These are phyloP conservation scores for Saccharomyces eubayanus DNA, from an alignment of 805 yeast species.

Conservation along the genomic window DNA sequence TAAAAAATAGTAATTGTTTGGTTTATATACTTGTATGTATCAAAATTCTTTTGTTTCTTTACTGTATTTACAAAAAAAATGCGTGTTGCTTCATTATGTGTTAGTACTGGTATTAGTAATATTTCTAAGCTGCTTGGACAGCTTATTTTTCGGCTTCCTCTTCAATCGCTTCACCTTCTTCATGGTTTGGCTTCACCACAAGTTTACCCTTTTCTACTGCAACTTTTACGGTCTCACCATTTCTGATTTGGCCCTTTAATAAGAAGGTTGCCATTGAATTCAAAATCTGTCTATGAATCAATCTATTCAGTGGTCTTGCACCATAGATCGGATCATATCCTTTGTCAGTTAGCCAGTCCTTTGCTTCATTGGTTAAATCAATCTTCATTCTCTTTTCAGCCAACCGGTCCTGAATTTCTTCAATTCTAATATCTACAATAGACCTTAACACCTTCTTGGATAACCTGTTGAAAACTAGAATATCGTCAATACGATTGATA, in stretches of 20 bases:
- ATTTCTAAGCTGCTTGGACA: not conserved
- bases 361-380: constrained; percentile 52
- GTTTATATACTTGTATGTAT: not conserved
- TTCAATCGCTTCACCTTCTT: constrained; percentile 26
- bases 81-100: not conserved
- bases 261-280: constrained; percentile 79
- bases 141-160: constrained; percentile 14
- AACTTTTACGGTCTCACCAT: constrained; percentile 48
- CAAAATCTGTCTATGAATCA: constrained; percentile 73
- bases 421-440: constrained; percentile 78
- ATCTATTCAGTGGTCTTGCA: constrained; percentile 90
- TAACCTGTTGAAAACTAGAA: constrained; percentile 85
- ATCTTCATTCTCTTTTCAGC: constrained; percentile 67
- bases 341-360: constrained; percentile 66
- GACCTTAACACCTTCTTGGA: constrained; percentile 65
- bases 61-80: not conserved
- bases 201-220: constrained; percentile 37
- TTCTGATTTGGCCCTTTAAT: constrained; percentile 68
- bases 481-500: constrained; percentile 86
- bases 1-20: too few species aligned
- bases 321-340: constrained; percentile 93
- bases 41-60: not conserved
- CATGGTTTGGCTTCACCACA: constrained; percentile 41
- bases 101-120: not conserved
- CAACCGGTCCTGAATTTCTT: constrained; percentile 73